Percentiles rank a stretch among this genome's conserved stretches.
These are phyloP conservation scores for Bruguiera gymnorhiza DNA, from an alignment of 345 rosid genomes.

Conservation along the genomic window DNA sequence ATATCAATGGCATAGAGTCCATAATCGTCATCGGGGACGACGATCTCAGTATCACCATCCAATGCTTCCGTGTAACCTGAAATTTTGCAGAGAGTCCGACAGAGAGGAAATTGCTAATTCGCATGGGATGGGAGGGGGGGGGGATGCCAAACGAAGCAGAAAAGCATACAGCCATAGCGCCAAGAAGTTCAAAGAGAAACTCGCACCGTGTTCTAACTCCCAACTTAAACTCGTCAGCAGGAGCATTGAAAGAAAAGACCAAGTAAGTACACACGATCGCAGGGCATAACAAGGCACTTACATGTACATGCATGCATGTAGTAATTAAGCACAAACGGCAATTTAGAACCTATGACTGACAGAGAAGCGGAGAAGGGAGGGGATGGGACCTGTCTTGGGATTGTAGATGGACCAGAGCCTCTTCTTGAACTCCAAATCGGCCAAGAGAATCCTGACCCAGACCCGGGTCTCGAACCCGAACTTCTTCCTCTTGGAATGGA, in stretches of 20 bases:
- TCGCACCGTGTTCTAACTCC: too few relatives aligned
- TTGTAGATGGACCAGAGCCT: constrained; percentile 77
- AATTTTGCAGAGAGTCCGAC: neutral
- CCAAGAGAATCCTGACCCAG: constrained; percentile 79
- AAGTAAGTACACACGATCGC: too few relatives aligned
- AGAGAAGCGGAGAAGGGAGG: neutral
- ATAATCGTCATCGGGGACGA: constrained; percentile 82
- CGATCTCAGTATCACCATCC: constrained; percentile 52
- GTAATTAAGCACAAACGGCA: too few relatives aligned
- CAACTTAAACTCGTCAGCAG: too few relatives aligned
- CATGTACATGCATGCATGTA: too few relatives aligned
- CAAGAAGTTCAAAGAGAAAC: too few relatives aligned
- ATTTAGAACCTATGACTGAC: neutral
- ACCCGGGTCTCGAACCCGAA: constrained; percentile 56
- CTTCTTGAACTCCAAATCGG: constrained; percentile 74
- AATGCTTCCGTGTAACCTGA: constrained; percentile 79
- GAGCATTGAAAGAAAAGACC: too few relatives aligned
- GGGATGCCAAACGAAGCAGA: too few relatives aligned
- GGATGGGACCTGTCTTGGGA: constrained; percentile 56
- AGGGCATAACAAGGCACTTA: too few relatives aligned
- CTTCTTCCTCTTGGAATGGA: constrained; percentile 49
- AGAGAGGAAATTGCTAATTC: neutral
- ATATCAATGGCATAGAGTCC: constrained; percentile 83
- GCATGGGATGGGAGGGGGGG: too few relatives aligned
- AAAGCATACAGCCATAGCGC: too few relatives aligned